A percentile compares a stretch with the other conserved stretches of the same genome.
Conservation (phyloP, 2,329 filamentous ascomycete species). For the Emydomyces testavorans region DNA sequence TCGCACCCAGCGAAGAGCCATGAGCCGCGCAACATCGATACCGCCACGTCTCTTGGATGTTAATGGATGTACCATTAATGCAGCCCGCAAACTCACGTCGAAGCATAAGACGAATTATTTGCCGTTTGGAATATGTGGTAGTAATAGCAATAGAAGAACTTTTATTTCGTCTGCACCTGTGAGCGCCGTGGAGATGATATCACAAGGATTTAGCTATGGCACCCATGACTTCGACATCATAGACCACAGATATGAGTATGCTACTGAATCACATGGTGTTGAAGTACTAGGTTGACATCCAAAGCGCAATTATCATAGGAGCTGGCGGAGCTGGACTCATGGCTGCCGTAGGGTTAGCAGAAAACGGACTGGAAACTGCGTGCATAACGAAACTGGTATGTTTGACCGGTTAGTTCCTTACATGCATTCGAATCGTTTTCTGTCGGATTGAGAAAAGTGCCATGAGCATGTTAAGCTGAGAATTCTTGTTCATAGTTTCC, state of each 20-base stretch:
- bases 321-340: slow-evolving; percentile 18
- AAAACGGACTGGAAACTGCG: slow-evolving; percentile 18
- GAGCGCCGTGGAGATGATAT: not conserved
- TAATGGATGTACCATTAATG: not conserved
- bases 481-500: slow-evolving; percentile 15
- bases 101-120: not conserved
- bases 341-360: slow-evolving; percentile 18
- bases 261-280: not conserved
- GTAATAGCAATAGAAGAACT: not conserved
- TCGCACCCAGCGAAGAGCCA: not conserved
- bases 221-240: slow-evolving; percentile 12
- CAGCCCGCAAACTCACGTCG: not conserved
- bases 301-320: slow-evolving; percentile 18
- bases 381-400: slow-evolving; percentile 18
- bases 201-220: not conserved
- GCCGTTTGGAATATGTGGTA: not conserved
- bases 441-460: too few species aligned
- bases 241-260: slow-evolving; percentile 20
- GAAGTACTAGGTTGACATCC: not conserved
- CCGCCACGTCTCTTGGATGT: not conserved
- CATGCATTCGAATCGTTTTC: too few species aligned
- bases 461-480: not conserved
- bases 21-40: not conserved
- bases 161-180: not conserved
- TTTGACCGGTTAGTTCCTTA: not conserved